These are phyloP conservation scores for Garcia nutans DNA, from an alignment of 345 rosid genomes.

Conservation along the genomic window DNA sequence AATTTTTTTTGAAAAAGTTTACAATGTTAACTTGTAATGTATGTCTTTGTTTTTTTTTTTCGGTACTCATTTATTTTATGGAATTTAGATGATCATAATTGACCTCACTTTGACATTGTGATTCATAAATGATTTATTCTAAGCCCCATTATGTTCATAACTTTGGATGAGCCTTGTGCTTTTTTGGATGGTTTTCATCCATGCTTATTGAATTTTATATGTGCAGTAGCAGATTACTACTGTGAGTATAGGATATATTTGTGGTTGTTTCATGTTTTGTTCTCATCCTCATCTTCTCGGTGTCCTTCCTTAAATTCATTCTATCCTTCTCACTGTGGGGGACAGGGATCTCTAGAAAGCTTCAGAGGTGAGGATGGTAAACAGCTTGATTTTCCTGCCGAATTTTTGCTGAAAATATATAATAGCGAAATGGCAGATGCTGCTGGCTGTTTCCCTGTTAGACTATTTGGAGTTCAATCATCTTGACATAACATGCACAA, in stretches of 20 bases:
- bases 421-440: background rate
- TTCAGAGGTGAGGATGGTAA: background rate
- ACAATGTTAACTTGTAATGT: slow-evolving; percentile 12
- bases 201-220: background rate
- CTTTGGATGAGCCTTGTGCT: background rate
- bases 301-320: background rate
- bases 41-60: background rate
- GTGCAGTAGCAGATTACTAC: background rate
- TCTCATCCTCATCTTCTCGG: background rate
- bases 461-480: background rate
- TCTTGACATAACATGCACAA: background rate
- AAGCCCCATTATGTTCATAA: background rate
- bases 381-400: background rate
- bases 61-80: slow-evolving; percentile 12
- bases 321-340: background rate
- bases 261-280: background rate
- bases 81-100: slow-evolving; percentile 15
- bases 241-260: background rate
- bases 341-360: background rate
- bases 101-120: slow-evolving; percentile 12
- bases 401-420: background rate
- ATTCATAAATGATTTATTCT: slow-evolving; percentile 4
- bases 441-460: background rate
- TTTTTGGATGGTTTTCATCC: background rate
- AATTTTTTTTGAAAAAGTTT: slow-evolving; percentile 1